These are phyloP conservation scores for Phytomonas sp. DNA, from an alignment of 208 protist genomes.

Conservation along the genomic window DNA sequence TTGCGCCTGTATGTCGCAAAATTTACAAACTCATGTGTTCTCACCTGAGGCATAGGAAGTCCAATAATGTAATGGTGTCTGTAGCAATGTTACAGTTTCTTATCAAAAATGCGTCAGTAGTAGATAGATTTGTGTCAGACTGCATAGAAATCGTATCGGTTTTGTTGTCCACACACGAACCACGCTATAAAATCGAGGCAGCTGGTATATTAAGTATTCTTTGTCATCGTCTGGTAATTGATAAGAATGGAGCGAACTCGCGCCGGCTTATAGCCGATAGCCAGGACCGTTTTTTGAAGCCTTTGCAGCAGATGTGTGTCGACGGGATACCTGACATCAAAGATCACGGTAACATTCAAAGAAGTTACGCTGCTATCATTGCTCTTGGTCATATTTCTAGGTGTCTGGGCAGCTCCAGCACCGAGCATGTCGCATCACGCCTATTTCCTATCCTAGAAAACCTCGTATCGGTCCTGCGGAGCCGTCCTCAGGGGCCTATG, in stretches of 20 bases:
- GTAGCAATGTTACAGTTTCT: constrained; percentile 49
- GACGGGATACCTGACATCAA: constrained; percentile 18
- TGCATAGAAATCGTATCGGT: constrained; percentile 45
- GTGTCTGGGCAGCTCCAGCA: constrained; percentile 40
- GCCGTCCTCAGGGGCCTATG: constrained; percentile 20
- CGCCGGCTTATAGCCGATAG: constrained; percentile 54
- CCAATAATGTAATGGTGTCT: constrained; percentile 55
- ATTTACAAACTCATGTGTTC: constrained; percentile 48
- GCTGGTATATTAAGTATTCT: constrained; percentile 45
- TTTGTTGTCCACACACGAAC: constrained; percentile 29
- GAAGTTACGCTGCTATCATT: constrained; percentile 45
- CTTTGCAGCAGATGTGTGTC: constrained; percentile 51
- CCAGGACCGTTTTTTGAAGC: constrained; percentile 43
- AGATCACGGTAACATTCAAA: constrained; percentile 23
- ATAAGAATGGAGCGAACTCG: constrained; percentile 37
- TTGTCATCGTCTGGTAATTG: constrained; percentile 38
- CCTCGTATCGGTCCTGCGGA: constrained; percentile 34
- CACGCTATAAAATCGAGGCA: constrained; percentile 49
- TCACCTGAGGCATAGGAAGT: constrained; percentile 27
- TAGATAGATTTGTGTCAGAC: constrained; percentile 70
- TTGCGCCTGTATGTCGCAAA: constrained; percentile 79
- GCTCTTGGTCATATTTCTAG: constrained; percentile 43
- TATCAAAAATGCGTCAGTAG: constrained; percentile 35
- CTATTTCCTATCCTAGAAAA: constrained; percentile 44
- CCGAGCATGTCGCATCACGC: constrained; percentile 24